Conservation (phyloP, 495 filamentous ascomycete genomes). For the Geoglossum glabrum region DNA sequence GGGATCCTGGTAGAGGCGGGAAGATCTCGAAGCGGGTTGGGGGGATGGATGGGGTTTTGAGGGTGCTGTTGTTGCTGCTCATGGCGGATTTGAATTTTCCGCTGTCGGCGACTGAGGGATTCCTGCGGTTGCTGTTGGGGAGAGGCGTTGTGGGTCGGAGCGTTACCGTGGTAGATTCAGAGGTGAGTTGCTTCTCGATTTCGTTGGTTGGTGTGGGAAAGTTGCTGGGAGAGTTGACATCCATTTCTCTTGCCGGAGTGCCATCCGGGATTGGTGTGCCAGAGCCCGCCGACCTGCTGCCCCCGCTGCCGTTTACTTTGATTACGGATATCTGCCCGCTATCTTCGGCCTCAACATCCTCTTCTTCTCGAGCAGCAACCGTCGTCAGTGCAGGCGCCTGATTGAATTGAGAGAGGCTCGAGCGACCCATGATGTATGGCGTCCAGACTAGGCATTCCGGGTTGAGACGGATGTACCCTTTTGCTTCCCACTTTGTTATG, state of each 20-base stretch:
- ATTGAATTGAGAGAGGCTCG: constrained; percentile 68
- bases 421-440: constrained; percentile 89
- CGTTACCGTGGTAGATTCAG: not conserved
- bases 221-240: not conserved
- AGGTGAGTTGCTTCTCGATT: constrained; percentile 1
- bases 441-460: constrained; percentile 74
- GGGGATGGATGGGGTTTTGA: constrained; percentile 34
- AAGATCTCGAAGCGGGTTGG: constrained; percentile 68
- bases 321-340: constrained; percentile 14
- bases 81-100: not conserved
- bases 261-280: constrained; percentile 2
- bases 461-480: constrained; percentile 71
- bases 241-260: not conserved
- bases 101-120: not conserved
- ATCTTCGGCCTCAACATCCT: constrained; percentile 25
- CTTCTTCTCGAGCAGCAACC: constrained; percentile 59
- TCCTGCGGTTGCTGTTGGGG: not conserved
- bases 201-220: constrained; percentile 3
- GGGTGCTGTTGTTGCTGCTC: constrained; percentile 2
- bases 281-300: not conserved
- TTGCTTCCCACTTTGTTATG: constrained; percentile 67
- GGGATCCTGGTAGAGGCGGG: constrained; percentile 47
- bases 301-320: not conserved
- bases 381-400: constrained; percentile 64
- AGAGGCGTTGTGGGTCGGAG: not conserved